Percentiles rank a stretch among this genome's conserved stretches.
phyloP scores from a whole-genome alignment of 805 yeast species.

The Candida nemodendra region DNA sequence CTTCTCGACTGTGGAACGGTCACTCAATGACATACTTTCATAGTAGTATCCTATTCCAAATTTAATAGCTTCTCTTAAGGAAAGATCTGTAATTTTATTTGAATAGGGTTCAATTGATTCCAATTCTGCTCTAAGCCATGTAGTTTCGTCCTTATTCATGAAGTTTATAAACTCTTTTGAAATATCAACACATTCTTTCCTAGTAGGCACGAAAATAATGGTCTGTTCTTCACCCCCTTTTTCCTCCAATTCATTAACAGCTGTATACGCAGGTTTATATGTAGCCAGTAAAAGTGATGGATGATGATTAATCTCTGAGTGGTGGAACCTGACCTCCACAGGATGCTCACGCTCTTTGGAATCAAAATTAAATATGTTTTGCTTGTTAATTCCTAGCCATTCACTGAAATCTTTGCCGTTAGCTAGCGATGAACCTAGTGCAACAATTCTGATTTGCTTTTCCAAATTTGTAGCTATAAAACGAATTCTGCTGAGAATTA shows the following conservation, averaged over 20 bases:
- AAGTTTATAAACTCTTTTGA: constrained; percentile 41
- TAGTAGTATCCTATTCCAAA: constrained; percentile 68
- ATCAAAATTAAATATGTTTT: constrained; percentile 64
- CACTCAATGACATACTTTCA: constrained; percentile 54
- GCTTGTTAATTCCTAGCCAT: constrained; percentile 77
- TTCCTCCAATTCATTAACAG: constrained; percentile 35
- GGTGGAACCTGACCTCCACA: constrained; percentile 56
- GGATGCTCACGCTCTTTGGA: constrained; percentile 59
- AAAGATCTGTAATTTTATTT: constrained; percentile 44
- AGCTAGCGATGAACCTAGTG: constrained; percentile 65
- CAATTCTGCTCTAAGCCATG: constrained; percentile 40
- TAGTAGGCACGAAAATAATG: constrained; percentile 56
- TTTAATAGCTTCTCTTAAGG: constrained; percentile 41
- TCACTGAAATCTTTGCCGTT: constrained; percentile 77
- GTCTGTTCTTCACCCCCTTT: constrained; percentile 33
- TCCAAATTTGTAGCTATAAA: constrained; percentile 69
- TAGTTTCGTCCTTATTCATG: constrained; percentile 33
- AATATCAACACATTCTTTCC: constrained; percentile 54
- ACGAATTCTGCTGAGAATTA: constrained; percentile 65
- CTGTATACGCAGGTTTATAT: constrained; percentile 48
- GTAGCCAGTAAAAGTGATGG: constrained; percentile 52
- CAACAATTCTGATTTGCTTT: constrained; percentile 59
- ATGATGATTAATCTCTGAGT: constrained; percentile 45
- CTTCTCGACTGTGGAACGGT: constrained; percentile 52
- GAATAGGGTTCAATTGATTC: constrained; percentile 41